Base-by-base conservation (phyloP, 805 yeast species). In the Ogataea pignaliae region DNA sequence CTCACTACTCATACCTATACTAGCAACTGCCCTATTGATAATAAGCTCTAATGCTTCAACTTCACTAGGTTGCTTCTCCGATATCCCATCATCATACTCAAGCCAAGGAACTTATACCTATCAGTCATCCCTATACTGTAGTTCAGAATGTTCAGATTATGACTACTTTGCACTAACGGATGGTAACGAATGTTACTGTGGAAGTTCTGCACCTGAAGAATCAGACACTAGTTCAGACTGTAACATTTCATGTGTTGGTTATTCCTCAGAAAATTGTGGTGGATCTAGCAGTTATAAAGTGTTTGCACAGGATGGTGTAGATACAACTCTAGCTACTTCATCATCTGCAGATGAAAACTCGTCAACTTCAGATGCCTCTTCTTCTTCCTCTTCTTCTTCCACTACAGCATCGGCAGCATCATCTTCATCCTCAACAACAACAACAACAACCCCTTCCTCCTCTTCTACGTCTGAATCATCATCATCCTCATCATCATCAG, bases 101-200 rank as follows among this genome's bases (percentile, higher is more conserved):
- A 59, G 54, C 43, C 60, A 68, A 47, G 86, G 83, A 29, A 54
- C 70, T 3, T 76, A 75, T 59, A 65, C 61, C 1, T 83, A 66
- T 58, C 90, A 85, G 64, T 73, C 88, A 9, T 73, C 79, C 14
- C 68, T 74, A 8, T 66, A 76, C 56, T 84, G 93, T 61, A 18
- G 54, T 3, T 66, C 70, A 45, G 51, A 55, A 8, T 66, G 69
- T 48, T 83, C 63, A 5, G 57, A 51, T n/a, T 43, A 57, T 42
- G 73, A 74, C 9, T 67, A 63, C 55, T 75, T 74, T 35, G 89
- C 84, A 3, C 59, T 78, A 30, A 59, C 72, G 11, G 62, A 71
- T 40, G 87, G 88, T 9, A 55, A 69, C 21, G 60, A 63, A 15
- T 86, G 95, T 61, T 84, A 75, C 56, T 86, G 95, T 62, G 91